Percentiles rank a stretch among this genome's conserved stretches.
These are phyloP conservation scores for Rugonectria rugulosa DNA, from an alignment of 2,329 filamentous ascomycete species.

Conservation along the genomic window DNA sequence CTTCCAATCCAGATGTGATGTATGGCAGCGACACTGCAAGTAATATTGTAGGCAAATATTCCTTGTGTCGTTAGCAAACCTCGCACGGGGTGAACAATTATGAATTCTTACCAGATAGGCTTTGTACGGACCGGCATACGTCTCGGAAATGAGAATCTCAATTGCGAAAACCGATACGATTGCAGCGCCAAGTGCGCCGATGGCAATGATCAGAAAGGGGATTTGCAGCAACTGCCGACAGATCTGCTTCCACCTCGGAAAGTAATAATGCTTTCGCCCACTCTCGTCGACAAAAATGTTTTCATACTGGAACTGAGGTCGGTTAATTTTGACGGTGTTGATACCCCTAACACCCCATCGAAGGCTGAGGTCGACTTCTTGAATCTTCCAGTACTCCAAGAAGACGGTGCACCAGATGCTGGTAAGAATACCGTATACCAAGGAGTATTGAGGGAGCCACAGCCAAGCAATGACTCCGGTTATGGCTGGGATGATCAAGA, in stretches of 20 bases:
- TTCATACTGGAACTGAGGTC: constrained; percentile 71
- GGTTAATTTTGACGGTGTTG: constrained; percentile 69
- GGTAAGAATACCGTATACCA: constrained; percentile 71
- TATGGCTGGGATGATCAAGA: constrained; percentile 72
- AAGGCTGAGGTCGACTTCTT: constrained; percentile 74
- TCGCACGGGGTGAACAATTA: fast-evolving
- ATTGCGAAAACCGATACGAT: constrained; percentile 76
- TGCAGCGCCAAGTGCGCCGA: constrained; percentile 66
- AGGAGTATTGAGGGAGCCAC: constrained; percentile 73
- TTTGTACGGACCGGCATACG: constrained; percentile 75
- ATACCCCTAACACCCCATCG: constrained; percentile 78
- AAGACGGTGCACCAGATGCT: constrained; percentile 77
- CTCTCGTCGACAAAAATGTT: constrained; percentile 68
- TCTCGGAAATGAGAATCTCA: constrained; percentile 78
- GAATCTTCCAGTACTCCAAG: constrained; percentile 82
- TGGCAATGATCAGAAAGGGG: constrained; percentile 70
- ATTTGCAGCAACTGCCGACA: constrained; percentile 72
- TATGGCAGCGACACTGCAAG: constrained; percentile 73
- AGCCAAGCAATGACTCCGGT: constrained; percentile 75
- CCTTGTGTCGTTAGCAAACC: constrained; percentile 48
- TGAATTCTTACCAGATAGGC: constrained; percentile 62
- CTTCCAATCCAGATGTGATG: constrained; percentile 68
- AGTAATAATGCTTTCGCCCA: constrained; percentile 68
- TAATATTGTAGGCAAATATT: constrained; percentile 76
- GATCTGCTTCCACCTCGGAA: constrained; percentile 70